Evolutionary conservation across 768 basidiomycete genomes (phyloP).

Genomic region (Panaeolus cyanescens): DNA sequence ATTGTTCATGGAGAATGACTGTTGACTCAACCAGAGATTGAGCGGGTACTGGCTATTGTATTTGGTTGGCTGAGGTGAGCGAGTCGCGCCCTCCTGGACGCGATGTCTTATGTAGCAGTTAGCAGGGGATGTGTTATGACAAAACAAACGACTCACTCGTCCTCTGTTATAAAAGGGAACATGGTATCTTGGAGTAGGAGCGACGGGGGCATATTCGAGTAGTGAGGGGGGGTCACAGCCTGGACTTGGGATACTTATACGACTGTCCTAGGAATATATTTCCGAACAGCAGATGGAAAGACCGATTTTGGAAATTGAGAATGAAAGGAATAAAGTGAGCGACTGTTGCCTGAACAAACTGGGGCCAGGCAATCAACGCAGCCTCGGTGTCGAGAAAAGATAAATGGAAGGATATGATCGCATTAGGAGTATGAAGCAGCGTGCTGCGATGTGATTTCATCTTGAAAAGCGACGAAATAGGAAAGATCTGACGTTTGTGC

Average conservation of each 20-base stretch:
- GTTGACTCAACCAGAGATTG: constrained; percentile 10
- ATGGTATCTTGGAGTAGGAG: constrained; percentile 23
- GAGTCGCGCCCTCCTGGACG: neutral
- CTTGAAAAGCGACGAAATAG: constrained; percentile 16
- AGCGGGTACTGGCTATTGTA: neutral
- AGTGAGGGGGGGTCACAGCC: constrained; percentile 15
- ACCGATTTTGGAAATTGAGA: constrained; percentile 18
- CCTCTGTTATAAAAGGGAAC: constrained; percentile 6
- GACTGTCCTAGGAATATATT: constrained; percentile 22
- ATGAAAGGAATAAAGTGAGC: constrained; percentile 19
- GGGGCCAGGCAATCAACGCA: constrained; percentile 22
- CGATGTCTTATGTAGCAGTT: neutral
- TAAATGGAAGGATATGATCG: constrained; percentile 21
- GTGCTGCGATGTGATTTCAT: constrained; percentile 18
- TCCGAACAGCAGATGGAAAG: constrained; percentile 17
- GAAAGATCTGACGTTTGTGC: constrained; percentile 8
- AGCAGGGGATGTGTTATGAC: neutral
- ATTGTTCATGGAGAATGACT: constrained; percentile 4
- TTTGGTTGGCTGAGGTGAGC: neutral
- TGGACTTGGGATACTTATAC: constrained; percentile 24
- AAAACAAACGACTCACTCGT: neutral
- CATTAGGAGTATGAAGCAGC: constrained; percentile 18
- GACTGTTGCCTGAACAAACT: constrained; percentile 17
- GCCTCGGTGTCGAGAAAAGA: constrained; percentile 27
- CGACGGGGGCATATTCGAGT: constrained; percentile 16